Conservation (phyloP, 2,329 filamentous ascomycete genomes). For the Coleophoma eucalyptorum region DNA sequence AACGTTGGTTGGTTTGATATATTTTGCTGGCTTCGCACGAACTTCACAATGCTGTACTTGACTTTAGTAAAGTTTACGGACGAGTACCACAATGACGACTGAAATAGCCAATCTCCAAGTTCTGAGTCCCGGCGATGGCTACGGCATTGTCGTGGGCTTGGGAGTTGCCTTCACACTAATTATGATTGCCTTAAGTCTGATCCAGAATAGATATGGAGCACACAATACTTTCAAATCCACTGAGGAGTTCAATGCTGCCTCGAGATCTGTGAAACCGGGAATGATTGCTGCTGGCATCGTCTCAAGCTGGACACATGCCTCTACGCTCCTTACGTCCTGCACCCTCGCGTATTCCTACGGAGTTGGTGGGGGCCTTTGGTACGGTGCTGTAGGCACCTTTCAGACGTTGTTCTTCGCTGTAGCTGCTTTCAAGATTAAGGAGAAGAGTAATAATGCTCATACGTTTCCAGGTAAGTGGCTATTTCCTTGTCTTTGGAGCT, state of each 20-base stretch:
- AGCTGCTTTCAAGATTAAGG: too few relatives aligned
- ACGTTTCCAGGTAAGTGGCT: too few relatives aligned
- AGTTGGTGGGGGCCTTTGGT: too few relatives aligned
- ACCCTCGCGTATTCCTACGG: neutral
- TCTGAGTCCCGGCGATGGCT: slow-evolving; percentile 5
- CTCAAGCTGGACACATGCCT: slow-evolving; percentile 3
- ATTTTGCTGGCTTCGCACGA: too few relatives aligned
- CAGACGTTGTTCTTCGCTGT: too few relatives aligned
- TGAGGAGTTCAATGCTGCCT: slow-evolving; percentile 7
- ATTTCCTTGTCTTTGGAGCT: too few relatives aligned
- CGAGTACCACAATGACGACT: neutral
- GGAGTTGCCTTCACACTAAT: slow-evolving; percentile 9
- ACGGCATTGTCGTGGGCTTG: slow-evolving; percentile 11
- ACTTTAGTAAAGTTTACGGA: too few relatives aligned
- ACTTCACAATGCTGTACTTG: too few relatives aligned
- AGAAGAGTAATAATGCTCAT: too few relatives aligned
- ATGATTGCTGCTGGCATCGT: slow-evolving; percentile 7
- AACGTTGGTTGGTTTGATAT: too few relatives aligned
- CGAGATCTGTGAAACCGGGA: slow-evolving; percentile 5
- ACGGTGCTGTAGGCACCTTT: too few relatives aligned
- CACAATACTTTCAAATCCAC: slow-evolving; percentile 5
- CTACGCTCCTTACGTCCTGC: slow-evolving; percentile 1
- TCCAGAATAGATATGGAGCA: slow-evolving; percentile 5
- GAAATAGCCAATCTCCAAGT: neutral
- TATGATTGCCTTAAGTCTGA: slow-evolving; percentile 5